phyloP scores from a whole-genome alignment of 2,329 filamentous ascomycete species.

The Trichoderma semiorbis region DNA sequence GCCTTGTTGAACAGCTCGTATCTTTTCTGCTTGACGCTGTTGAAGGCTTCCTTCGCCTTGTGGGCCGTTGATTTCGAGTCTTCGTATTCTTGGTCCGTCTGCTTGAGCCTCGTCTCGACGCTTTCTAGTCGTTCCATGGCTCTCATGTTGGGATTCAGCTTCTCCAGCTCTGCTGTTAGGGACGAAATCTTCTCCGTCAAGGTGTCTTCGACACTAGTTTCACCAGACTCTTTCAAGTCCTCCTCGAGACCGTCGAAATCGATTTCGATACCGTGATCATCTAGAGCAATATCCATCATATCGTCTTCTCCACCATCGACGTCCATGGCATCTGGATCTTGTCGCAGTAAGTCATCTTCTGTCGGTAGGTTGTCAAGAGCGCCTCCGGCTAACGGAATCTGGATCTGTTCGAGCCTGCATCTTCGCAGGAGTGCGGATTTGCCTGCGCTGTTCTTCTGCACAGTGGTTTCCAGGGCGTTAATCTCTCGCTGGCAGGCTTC shows the following conservation, averaged over 20 bases:
- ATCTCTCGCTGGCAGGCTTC: constrained; percentile 71
- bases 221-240: constrained; percentile 73
- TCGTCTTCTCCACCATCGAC: constrained; percentile 67
- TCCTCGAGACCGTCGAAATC: constrained; percentile 81
- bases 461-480: constrained; percentile 73
- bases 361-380: constrained; percentile 86
- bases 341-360: constrained; percentile 72
- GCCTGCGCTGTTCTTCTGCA: constrained; percentile 78
- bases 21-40: constrained; percentile 74
- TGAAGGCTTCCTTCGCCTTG: constrained; percentile 77
- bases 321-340: constrained; percentile 88
- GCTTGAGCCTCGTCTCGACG: constrained; percentile 76
- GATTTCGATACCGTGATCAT: constrained; percentile 89
- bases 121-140: constrained; percentile 87
- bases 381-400: constrained; percentile 70
- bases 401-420: constrained; percentile 91
- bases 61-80: constrained; percentile 72
- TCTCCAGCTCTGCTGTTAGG: constrained; percentile 78
- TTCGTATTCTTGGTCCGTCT: constrained; percentile 86
- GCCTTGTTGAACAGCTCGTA: constrained; percentile 93
- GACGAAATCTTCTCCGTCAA: constrained; percentile 74
- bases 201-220: constrained; percentile 67
- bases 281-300: constrained; percentile 62
- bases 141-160: constrained; percentile 94
- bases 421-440: constrained; percentile 82